Evolutionary conservation across 768 basidiomycete species (phyloP), one percentile per base, ranked within the genome.

Genomic region (Gloeophyllum trabeum): DNA sequence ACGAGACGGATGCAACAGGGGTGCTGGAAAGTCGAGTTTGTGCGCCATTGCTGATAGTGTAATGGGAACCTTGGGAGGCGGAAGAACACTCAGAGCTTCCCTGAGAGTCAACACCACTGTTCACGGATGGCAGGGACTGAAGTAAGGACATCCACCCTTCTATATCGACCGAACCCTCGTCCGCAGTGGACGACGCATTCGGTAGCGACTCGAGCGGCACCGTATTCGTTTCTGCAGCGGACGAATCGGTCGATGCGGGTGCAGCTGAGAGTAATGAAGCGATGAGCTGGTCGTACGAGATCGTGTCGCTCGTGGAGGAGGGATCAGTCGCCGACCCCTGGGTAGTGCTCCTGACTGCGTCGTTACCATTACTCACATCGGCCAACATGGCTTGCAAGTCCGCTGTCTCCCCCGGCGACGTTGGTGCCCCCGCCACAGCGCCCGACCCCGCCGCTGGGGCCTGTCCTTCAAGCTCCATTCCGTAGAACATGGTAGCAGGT

Each of bases 221-320:
- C n/a, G n/a, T n/a, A n/a, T n/a, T n/a, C n/a, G n/a, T n/a, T n/a
- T n/a, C n/a, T n/a, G n/a, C n/a, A n/a, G 18, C 14, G 42, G 50
- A 21, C 51, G 47, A 4, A 32, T 32, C 28, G 28, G 10, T 16
- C 16, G 10, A 16, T 16, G 28, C 10, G 10, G 16, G 28, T 32
- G 10, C 28, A 32, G 56, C 61, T 24, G 64, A 51, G 10, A 68
- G 57, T 34, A 71, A 51, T 6, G 64, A 69, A 7, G 58, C 56
- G 19, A 71, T 54, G 18, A 69, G 51, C 30, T 65, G 58, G 42
- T 67, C 65, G 36, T 71, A 61, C 2, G 66, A 32, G 10, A 32
- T 10, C 28, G 10, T 13, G 59, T 55, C 24, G 51, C 47, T 19
- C 49, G 48, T 38, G 50, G 43, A 32, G 46, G 20, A 35, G 51